A percentile compares a stretch with the other conserved stretches of the same genome.
Conservation (phyloP, 2,329 filamentous ascomycete genomes). For the Aspergillus tamarii region DNA sequence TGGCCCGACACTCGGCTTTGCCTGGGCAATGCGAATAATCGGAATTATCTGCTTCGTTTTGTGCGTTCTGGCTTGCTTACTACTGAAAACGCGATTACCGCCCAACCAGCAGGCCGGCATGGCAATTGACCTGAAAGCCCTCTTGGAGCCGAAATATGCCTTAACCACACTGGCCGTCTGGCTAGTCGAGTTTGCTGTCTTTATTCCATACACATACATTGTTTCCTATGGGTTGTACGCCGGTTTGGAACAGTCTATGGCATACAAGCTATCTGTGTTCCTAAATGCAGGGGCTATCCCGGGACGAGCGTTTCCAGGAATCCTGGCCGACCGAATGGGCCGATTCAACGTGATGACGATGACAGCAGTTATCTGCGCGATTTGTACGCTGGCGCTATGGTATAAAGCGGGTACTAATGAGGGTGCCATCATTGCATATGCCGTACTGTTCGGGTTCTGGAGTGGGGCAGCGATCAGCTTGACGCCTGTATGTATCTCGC, state of each 20-base stretch:
- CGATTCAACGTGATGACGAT: conserved; percentile 39
- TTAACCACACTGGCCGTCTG: conserved; percentile 35
- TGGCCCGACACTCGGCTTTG: conserved; percentile 34
- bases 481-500: conserved; percentile 35
- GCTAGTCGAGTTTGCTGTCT: conserved; percentile 40
- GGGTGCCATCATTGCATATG: conserved; percentile 25
- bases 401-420: conserved; percentile 12
- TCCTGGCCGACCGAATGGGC: conserved; percentile 37
- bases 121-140: conserved; percentile 26
- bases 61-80: conserved; percentile 23
- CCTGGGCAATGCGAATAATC: conserved; percentile 38
- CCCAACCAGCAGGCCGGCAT: conserved; percentile 20
- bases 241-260: conserved; percentile 28
- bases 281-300: conserved; percentile 37
- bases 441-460: conserved; percentile 26
- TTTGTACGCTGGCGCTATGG: conserved; percentile 29
- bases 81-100: conserved; percentile 28
- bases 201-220: conserved; percentile 41
- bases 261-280: conserved; percentile 36
- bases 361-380: conserved; percentile 22
- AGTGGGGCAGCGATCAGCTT: conserved; percentile 33
- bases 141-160: conserved; percentile 30
- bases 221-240: conserved; percentile 33
- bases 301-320: conserved; percentile 38
- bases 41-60: conserved; percentile 27